These are phyloP conservation scores for Cicer bijugum DNA, from an alignment of 306 rosid genomes.

Conservation along the genomic window DNA sequence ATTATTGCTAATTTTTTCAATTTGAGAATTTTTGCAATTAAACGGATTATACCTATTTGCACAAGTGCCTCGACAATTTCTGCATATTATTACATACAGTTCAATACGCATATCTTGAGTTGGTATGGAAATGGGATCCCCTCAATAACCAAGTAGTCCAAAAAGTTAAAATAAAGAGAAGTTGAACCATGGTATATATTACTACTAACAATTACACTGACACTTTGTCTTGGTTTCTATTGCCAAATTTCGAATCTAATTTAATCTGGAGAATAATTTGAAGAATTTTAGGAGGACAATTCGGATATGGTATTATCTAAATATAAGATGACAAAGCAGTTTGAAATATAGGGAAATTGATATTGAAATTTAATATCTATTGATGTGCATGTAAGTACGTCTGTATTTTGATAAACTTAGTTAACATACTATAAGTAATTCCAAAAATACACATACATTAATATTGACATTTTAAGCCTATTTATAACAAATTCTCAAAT, in stretches of 20 bases:
- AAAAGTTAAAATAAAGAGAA: constrained; percentile 30
- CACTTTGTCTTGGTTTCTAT: constrained; percentile 3
- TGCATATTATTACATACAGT: too few species aligned
- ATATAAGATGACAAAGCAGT: not conserved
- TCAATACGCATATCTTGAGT: too few species aligned
- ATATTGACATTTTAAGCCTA: constrained; percentile 2
- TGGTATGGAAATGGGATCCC: too few species aligned
- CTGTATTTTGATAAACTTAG: constrained; percentile 5
- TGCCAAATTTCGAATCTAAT: constrained; percentile 6
- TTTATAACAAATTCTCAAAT: not conserved
- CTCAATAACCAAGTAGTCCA: constrained; percentile 29
- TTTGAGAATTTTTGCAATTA: too few species aligned
- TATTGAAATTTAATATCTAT: not conserved
- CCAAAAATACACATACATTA: not conserved
- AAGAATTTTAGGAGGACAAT: constrained; percentile 13
- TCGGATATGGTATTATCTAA: not conserved
- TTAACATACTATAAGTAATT: not conserved
- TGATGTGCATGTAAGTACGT: not conserved
- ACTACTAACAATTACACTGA: not conserved
- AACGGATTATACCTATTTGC: too few species aligned
- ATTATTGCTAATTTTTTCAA: too few species aligned
- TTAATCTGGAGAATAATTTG: constrained; percentile 8
- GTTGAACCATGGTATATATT: constrained; percentile 7
- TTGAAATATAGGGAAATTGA: constrained; percentile 4
- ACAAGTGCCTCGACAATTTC: too few species aligned